A percentile compares a stretch with the other conserved stretches of the same genome.
Conservation (phyloP, 306 rosid genomes). For the Herpetospermum pedunculosum region DNA sequence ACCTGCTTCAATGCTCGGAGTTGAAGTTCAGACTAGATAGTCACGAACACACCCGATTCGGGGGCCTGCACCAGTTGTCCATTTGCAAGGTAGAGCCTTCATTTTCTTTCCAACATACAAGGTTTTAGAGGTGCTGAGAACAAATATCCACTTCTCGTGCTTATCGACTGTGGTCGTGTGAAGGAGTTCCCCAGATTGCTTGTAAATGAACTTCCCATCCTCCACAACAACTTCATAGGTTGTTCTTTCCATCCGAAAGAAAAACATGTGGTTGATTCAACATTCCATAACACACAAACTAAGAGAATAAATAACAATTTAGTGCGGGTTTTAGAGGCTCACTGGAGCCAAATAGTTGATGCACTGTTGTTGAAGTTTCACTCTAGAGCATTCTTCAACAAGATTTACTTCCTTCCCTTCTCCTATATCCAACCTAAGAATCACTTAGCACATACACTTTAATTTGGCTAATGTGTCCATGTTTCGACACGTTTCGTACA, state of each 20-base stretch:
- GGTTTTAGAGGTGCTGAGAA: conserved; percentile 20
- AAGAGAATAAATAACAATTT: background rate
- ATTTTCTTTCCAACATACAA: conserved; percentile 26
- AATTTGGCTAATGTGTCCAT: background rate
- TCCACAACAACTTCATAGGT: conserved; percentile 18
- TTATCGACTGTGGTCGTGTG: conserved; percentile 17
- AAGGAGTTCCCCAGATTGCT: conserved; percentile 15
- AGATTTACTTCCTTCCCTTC: conserved; percentile 32
- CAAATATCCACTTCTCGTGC: conserved; percentile 27
- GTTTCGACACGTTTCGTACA: background rate
- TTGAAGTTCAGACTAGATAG: conserved; percentile 80
- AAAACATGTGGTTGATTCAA: background rate
- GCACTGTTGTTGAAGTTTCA: conserved; percentile 28
- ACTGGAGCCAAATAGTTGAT: conserved; percentile 32
- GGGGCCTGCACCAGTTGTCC: conserved; percentile 98
- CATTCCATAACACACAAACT: background rate
- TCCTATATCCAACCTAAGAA: conserved; percentile 26
- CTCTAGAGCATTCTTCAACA: conserved; percentile 21
- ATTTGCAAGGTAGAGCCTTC: conserved; percentile 68
- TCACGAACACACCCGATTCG: conserved; percentile 86
- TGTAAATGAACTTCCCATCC: conserved; percentile 22
- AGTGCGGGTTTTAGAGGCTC: background rate
- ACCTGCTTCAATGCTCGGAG: conserved; percentile 73
- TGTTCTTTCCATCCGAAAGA: conserved; percentile 25
- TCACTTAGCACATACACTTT: background rate